Evolutionary conservation across 805 yeast species (phyloP), one percentile per base, ranked within the genome.

Genomic region (Wickerhamia fluorescens): DNA sequence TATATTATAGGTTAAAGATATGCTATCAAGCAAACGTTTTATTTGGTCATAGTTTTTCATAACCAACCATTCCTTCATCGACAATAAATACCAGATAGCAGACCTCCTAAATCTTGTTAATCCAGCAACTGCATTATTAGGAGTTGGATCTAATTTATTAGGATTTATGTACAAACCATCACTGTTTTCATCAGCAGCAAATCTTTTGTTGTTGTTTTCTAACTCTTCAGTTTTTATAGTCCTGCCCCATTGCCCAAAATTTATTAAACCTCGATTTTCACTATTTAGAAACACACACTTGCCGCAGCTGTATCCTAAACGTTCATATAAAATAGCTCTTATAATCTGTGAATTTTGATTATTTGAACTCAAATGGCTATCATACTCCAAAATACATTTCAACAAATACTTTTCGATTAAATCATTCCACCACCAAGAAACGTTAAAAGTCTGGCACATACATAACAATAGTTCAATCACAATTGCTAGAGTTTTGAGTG

Each of bases 1-100:
- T n/a, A n/a, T n/a, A n/a, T n/a, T n/a, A n/a, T n/a, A n/a, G n/a
- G n/a, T n/a, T n/a, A n/a, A n/a, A n/a, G n/a, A n/a, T n/a, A n/a
- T n/a, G n/a, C n/a, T n/a, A n/a, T n/a, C n/a, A n/a, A n/a, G n/a
- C n/a, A 62, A 39, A 6, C 35, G 22, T 24, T 37, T 34, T 6
- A 56, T 44, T 33, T 60, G 65, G 4, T 37, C 28, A 18, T 36
- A 22, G 29, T 56, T 49, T 13, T 53, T 46, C 12, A 61, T 38
- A 10, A 37, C 34, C 9, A 51, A 33, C 81, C 95, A 76, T 46
- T 81, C 83, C 32, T 71, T 71, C 5, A 86, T 79, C 0, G 95
- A 78, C 16, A 87, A 49, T 16, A 87, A 49, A 40, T 70, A 68
- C 85, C 95, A 87, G 16, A 88, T 63, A 0, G 84, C 73, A 1